Evolutionary conservation across 2,329 filamentous ascomycete species (phyloP).

Genomic region (Aspergillus thermomutatus): DNA sequence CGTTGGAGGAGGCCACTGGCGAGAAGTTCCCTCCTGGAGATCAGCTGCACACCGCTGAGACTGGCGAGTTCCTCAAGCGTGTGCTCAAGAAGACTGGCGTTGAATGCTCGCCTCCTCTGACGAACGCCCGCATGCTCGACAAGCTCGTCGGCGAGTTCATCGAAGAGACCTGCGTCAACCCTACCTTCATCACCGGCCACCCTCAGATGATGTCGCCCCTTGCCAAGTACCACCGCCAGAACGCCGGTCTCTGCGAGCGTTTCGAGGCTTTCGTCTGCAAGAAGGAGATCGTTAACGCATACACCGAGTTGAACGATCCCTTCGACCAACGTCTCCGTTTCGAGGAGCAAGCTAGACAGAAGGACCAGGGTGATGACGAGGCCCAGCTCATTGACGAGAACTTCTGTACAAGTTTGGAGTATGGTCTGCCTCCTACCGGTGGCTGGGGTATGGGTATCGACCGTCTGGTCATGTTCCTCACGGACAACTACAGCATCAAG

Average conservation of each 20-base stretch:
- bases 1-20: conserved; percentile 81
- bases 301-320: conserved; percentile 96
- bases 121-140: conserved; percentile 94
- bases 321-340: conserved; percentile 90
- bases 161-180: conserved; percentile 89
- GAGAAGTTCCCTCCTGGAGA: conserved; percentile 92
- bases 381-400: conserved; percentile 95
- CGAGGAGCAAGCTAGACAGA: conserved; percentile 93
- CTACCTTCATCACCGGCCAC: conserved; percentile 87
- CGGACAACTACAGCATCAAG: conserved; percentile 92
- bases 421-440: conserved; percentile 86
- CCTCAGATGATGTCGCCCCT: conserved; percentile 87
- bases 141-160: conserved; percentile 93
- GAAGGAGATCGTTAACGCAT: conserved; percentile 95
- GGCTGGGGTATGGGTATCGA: conserved; percentile 97
- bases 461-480: conserved; percentile 91
- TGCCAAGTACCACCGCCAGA: conserved; percentile 86
- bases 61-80: conserved; percentile 79
- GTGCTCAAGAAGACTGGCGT: conserved; percentile 87
- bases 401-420: conserved; percentile 87
- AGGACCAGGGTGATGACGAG: conserved; percentile 95
- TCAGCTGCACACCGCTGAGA: conserved; percentile 84
- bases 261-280: conserved; percentile 97
- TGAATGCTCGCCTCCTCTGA: conserved; percentile 84
- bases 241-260: conserved; percentile 84